Percentiles rank a stretch among this genome's conserved stretches.
Evolutionary conservation across 2,329 filamentous ascomycete species (phyloP).

Genomic region (Mollisiaceae sp.): DNA sequence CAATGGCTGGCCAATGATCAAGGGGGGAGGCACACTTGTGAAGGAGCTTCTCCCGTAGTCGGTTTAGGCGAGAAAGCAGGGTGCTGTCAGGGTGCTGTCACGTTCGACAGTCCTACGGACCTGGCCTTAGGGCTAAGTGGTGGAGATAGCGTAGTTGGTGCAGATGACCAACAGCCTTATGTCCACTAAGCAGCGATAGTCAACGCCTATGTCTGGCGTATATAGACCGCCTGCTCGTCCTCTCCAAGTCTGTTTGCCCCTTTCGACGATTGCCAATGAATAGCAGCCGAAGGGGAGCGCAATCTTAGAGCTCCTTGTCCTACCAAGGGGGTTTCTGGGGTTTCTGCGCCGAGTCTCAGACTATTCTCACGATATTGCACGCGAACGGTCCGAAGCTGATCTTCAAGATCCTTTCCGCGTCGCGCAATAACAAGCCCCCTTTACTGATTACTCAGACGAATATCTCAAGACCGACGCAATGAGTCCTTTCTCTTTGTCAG

Average conservation of each 20-base stretch:
- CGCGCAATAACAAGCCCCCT: constrained; percentile 18
- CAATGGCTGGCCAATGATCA: constrained; percentile 26
- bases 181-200: constrained; percentile 33
- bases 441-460: constrained; percentile 21
- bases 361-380: constrained; percentile 16
- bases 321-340: constrained; percentile 6
- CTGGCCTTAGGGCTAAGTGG: constrained; percentile 30
- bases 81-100: constrained; percentile 30
- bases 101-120: constrained; percentile 18
- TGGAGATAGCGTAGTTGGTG: constrained; percentile 36
- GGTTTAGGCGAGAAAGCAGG: constrained; percentile 28
- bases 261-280: constrained; percentile 27
- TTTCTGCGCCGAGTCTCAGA: background rate
- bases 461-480: constrained; percentile 5
- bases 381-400: constrained; percentile 13
- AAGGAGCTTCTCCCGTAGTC: constrained; percentile 25
- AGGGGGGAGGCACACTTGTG: constrained; percentile 18
- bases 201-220: constrained; percentile 31
- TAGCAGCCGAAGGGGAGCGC: constrained; percentile 14
- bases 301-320: constrained; percentile 17
- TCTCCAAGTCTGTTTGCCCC: constrained; percentile 26
- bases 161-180: constrained; percentile 37
- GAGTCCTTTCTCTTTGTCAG: constrained; percentile 8
- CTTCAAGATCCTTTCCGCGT: constrained; percentile 16
- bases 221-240: constrained; percentile 30